Evolutionary conservation across 2,329 filamentous ascomycete species (phyloP), one percentile per base, ranked within the genome.

Genomic region (Neofusicoccum kwambonambiense): DNA sequence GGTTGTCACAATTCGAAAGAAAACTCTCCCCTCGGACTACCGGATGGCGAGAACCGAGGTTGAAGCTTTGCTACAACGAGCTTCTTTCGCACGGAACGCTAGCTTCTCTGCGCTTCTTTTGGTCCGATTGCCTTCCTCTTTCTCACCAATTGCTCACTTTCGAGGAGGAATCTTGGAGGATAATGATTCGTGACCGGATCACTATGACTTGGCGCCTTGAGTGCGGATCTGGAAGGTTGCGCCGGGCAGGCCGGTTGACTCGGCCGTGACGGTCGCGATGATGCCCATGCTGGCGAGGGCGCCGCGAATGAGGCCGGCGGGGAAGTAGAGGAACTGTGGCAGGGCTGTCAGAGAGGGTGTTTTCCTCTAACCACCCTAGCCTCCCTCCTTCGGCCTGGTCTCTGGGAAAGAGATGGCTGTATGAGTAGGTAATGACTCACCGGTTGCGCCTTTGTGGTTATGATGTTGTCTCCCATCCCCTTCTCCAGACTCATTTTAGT

Each of bases 211-310:
- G 37, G 84, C 78, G 31, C 87, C 84, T 60, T 90, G 81, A 44
- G 91, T 95, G 81, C 96, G 96, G 76, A 99, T 97, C 80, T 99
- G 95, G 77, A 99, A 99, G 0, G 93, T 92, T 41, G 94, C 95
- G 5, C 86, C 86, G 0, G 95, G 95, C 63, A 99, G 82, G 75
- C 96, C 94, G 64, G 84, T 90, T 63, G 90, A 91, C 79, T 97
- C 95, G 4, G 93, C 95, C 71, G 96, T 91, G 1, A 99, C 94
- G 1, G 90, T 96, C 9, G 93, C 93, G 71, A 89, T 89, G 71
- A 98, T 93, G 5, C 94, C 95, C 81, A 99, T 83, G 58, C 90
- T 93, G n/a, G 93, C 90, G 57, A 99, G 81, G n/a, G 92, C 93
- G 35, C 95, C 95, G 65, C 94, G 86, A 67, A 99, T 91, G 56